Percentiles rank a stretch among this genome's conserved stretches.
These are phyloP conservation scores for Vickermania ingenoplastis DNA, from an alignment of 208 protist species.

Conservation along the genomic window DNA sequence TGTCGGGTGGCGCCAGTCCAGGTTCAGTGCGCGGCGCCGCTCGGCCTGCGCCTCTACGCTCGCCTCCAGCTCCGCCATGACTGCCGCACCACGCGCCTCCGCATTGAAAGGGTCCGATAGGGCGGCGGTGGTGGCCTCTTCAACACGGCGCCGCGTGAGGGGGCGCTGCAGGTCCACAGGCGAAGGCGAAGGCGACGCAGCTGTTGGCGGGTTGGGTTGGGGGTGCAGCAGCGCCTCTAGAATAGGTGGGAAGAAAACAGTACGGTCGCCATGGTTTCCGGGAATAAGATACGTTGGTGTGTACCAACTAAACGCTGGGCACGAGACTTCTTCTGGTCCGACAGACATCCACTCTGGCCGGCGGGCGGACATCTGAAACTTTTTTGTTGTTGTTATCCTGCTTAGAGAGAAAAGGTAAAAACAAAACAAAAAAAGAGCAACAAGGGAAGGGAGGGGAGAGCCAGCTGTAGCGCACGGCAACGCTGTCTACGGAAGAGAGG, in stretches of 20 bases:
- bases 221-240: neutral
- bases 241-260: neutral
- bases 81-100: neutral
- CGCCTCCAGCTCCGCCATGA: neutral
- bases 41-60: neutral
- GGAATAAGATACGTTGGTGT: neutral
- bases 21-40: neutral
- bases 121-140: no score
- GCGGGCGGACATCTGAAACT: no score
- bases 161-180: neutral
- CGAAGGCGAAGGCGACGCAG: neutral
- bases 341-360: neutral
- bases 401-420: no score
- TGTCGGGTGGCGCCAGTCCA: slow-evolving; percentile 20
- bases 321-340: neutral
- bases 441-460: no score
- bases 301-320: neutral
- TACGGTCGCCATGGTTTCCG: neutral
- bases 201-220: no score
- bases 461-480: no score
- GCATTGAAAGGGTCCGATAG: neutral
- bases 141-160: no score
- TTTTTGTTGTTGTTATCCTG: no score
- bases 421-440: no score
- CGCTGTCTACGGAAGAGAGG: no score